Conservation (phyloP, 2,329 filamentous ascomycete species). For the Aspergillus texensis region DNA sequence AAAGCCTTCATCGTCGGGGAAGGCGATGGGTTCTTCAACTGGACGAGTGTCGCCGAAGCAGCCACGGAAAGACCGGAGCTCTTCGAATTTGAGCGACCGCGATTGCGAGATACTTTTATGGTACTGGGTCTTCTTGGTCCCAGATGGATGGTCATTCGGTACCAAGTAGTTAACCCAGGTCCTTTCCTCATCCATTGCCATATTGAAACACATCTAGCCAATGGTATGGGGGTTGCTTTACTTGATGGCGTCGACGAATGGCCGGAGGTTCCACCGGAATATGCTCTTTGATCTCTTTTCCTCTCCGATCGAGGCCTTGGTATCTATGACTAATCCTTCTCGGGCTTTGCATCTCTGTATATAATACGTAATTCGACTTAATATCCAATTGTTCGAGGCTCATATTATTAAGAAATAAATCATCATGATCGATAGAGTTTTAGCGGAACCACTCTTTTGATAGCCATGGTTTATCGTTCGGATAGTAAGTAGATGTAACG, state of each 20-base stretch:
- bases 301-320: not conserved
- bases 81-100: constrained; percentile 51
- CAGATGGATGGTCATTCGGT: constrained; percentile 49
- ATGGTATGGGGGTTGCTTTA: constrained; percentile 53
- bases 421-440: not conserved
- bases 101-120: constrained; percentile 46
- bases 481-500: constrained; percentile 1
- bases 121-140: constrained; percentile 31
- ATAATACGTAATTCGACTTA: not conserved
- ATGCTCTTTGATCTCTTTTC: not conserved
- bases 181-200: constrained; percentile 56
- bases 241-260: constrained; percentile 53
- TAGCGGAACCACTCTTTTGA: not conserved
- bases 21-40: constrained; percentile 43
- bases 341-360: not conserved
- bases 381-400: not conserved
- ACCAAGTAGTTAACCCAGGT: constrained; percentile 51
- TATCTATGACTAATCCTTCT: not conserved
- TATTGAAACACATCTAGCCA: constrained; percentile 51
- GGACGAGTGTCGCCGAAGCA: constrained; percentile 45
- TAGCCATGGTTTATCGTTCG: not conserved
- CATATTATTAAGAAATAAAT: not conserved
- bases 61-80: constrained; percentile 39
- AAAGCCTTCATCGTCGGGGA: constrained; percentile 48
- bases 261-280: constrained; percentile 38